These are phyloP conservation scores for Fusarium lyarnte DNA, from an alignment of 2,329 filamentous ascomycete species.

Conservation along the genomic window DNA sequence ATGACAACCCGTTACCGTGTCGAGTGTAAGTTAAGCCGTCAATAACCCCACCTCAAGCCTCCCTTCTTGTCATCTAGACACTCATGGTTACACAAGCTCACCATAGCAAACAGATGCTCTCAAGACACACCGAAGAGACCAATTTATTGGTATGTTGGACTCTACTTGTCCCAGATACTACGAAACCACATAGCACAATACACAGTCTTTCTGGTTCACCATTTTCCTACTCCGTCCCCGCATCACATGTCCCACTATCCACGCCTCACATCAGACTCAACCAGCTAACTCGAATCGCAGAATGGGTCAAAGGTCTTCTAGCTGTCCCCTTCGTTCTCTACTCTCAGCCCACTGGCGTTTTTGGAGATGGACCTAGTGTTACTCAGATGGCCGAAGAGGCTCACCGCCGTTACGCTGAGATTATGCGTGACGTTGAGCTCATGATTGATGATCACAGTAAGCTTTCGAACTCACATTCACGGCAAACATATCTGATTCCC, in stretches of 20 bases:
- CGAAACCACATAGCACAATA: background rate
- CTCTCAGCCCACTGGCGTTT: conserved; percentile 90
- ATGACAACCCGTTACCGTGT: conserved; percentile 76
- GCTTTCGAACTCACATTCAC: conserved; percentile 22
- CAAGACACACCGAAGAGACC: conserved; percentile 89
- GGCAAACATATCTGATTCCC: background rate
- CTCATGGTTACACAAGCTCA: conserved; percentile 34
- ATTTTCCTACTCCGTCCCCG: background rate
- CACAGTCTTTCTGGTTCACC: background rate
- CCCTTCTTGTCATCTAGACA: background rate
- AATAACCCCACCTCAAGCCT: conserved; percentile 3
- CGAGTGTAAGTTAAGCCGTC: conserved; percentile 65
- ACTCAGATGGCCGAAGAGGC: conserved; percentile 80
- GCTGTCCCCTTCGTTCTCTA: conserved; percentile 97
- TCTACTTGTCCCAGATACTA: background rate
- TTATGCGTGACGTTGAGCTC: conserved; percentile 90
- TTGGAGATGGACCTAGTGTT: conserved; percentile 74
- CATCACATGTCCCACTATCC: conserved; percentile 4
- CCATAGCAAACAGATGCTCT: conserved; percentile 60
- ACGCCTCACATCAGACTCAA: background rate
- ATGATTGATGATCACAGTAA: conserved; percentile 92
- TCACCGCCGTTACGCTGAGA: conserved; percentile 90
- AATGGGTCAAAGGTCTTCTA: conserved; percentile 96
- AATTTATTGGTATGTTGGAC: conserved; percentile 74
- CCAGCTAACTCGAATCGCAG: conserved; percentile 52